phyloP scores from a whole-genome alignment of 83 land plant species.

The Picea abies region DNA sequence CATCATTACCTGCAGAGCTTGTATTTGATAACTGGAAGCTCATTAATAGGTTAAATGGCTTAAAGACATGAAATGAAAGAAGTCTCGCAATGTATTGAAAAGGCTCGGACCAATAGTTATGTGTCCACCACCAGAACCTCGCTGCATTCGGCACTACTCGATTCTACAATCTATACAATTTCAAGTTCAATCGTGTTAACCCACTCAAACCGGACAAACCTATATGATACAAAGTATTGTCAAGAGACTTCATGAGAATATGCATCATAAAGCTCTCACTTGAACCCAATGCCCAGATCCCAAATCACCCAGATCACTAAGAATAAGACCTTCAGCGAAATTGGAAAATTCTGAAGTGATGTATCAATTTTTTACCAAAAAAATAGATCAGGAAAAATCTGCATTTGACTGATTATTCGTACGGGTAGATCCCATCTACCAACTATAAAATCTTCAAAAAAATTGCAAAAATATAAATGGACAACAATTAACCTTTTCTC shows the following conservation, averaged over 20 bases:
- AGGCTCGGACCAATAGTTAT: background rate
- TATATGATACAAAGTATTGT: constrained; percentile 20
- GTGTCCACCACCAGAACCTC: background rate
- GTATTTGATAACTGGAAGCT: background rate
- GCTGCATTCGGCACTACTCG: constrained; percentile 17
- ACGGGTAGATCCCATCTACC: background rate
- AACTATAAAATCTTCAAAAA: background rate
- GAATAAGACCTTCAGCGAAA: background rate
- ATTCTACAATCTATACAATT: constrained; percentile 49
- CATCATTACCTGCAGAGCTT: background rate
- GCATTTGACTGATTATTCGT: constrained; percentile 1
- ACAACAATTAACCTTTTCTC: background rate
- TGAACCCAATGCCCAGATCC: too few species aligned
- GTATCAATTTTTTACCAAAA: too few species aligned
- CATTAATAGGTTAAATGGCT: background rate
- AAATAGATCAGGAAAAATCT: background rate
- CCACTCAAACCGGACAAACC: constrained; percentile 72
- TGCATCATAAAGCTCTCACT: background rate
- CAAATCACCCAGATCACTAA: background rate
- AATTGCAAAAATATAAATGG: background rate
- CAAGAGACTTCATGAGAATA: background rate
- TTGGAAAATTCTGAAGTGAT: background rate
- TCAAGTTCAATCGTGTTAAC: constrained; percentile 50
- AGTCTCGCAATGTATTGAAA: too few species aligned
- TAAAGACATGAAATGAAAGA: background rate